These are phyloP conservation scores for Gaeumannomyces tritici DNA, from an alignment of 2,329 filamentous ascomycete genomes.

Conservation along the genomic window DNA sequence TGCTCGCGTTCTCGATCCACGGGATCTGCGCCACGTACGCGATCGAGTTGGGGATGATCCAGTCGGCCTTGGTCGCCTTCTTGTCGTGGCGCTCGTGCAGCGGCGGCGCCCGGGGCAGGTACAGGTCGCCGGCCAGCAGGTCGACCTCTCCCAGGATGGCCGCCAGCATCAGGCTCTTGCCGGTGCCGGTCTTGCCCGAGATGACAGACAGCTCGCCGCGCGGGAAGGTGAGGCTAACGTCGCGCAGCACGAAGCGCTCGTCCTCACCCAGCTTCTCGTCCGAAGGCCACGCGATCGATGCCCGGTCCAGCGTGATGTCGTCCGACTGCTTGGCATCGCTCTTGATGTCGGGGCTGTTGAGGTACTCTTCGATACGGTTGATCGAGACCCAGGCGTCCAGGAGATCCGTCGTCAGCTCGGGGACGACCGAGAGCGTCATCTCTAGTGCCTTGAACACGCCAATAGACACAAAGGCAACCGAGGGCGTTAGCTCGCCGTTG, in stretches of 20 bases:
- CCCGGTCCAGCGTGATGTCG: conserved; percentile 55
- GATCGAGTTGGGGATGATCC: conserved; percentile 60
- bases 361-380: conserved; percentile 61
- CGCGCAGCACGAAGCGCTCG: conserved; percentile 54
- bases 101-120: conserved; percentile 38
- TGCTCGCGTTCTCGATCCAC: conserved; percentile 76
- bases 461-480: conserved; percentile 70
- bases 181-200: conserved; percentile 67
- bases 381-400: conserved; percentile 68
- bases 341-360: conserved; percentile 55
- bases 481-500: conserved; percentile 55
- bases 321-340: conserved; percentile 43
- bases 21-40: conserved; percentile 73
- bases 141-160: conserved; percentile 70
- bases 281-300: conserved; percentile 65
- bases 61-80: conserved; percentile 53
- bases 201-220: conserved; percentile 61
- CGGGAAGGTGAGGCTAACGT: conserved; percentile 59
- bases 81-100: conserved; percentile 48
- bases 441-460: conserved; percentile 68
- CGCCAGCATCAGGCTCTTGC: conserved; percentile 67
- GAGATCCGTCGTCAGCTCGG: conserved; percentile 60
- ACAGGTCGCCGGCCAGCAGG: conserved; percentile 51
- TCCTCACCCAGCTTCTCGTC: conserved; percentile 48
- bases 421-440: conserved; percentile 58